These are phyloP conservation scores for Cercospora citrullina DNA, from an alignment of 2,329 filamentous ascomycete genomes.

Conservation along the genomic window DNA sequence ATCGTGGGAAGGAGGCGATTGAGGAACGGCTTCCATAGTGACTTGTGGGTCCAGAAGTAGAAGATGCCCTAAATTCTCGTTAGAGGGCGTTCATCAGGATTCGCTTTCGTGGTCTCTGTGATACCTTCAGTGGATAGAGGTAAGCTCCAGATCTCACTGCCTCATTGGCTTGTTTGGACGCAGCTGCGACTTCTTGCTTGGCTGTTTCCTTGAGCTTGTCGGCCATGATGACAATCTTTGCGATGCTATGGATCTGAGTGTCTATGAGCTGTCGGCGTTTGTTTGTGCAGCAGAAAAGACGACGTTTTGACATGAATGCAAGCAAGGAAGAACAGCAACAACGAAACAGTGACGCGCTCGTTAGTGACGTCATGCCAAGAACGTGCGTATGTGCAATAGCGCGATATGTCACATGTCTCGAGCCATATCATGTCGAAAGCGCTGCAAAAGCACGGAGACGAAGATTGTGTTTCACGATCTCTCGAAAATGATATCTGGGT, in stretches of 20 bases:
- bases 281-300: neutral
- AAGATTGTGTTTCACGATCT: neutral
- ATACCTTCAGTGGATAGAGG: conserved; percentile 76
- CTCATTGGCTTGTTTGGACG: conserved; percentile 63
- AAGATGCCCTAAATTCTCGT: conserved; percentile 53
- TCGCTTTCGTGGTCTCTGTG: neutral
- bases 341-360: neutral
- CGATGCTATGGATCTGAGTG: neutral
- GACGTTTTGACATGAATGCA: neutral
- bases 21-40: conserved; percentile 60
- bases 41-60: conserved; percentile 60
- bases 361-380: neutral
- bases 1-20: conserved; percentile 63
- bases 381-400: neutral
- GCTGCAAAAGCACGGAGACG: neutral
- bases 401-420: neutral
- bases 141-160: conserved; percentile 77
- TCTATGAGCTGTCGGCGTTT: neutral
- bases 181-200: conserved; percentile 69
- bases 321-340: neutral
- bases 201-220: conserved; percentile 57
- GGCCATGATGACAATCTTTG: conserved; percentile 23
- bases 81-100: neutral
- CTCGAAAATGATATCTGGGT: neutral
- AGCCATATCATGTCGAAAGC: neutral